Evolutionary conservation across 2,329 filamentous ascomycete species (phyloP), one percentile per base, ranked within the genome.

Genomic region (Monilinia fructicola): DNA sequence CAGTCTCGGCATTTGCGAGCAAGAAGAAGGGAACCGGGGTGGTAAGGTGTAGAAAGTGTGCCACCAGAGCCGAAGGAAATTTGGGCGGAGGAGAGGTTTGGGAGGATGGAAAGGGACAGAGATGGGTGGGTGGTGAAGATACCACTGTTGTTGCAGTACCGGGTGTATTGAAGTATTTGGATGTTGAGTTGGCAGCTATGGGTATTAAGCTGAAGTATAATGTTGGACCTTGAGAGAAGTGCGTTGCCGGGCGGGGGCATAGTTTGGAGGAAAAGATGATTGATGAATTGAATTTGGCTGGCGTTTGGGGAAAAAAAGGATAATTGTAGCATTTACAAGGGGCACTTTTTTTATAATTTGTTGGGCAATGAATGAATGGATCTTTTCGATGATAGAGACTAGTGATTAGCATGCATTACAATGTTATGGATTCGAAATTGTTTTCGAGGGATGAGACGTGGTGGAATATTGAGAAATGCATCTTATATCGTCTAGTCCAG

Each of bases 131-230:
- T 11, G 95, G 95, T 59, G 91, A 94, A 70, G 87, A 98, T 76
- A 95, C 95, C 4, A 95, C 93, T 4, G 83, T 95, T 71, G 92
- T 99, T 46, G 93, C 93, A 64, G 91, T 99, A 21, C 95, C 95
- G 0, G 94, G 93, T 70, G 95, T 96, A 65, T 81, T 99, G 78
- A 92, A 91, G 79, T 98, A 90, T 81, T 80, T 99, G 71, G 95
- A 99, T 79, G 93, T 97, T 26, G 95, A 99, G 79, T 81, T 99
- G 73, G 92, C 93, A 46, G 93, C 93, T 66, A 99, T 99, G 95
- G 95, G 95, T 64, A 89, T 99, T 64, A 90, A 93, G 80, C 86
- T 99, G 80, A 97, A 92, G 83, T 98, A 97, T 77, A 89, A 90
- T 78, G 90, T 98, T 72, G 84, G 72, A 18, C 75, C 74, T 50